A percentile compares a stretch with the other conserved stretches of the same genome.
phyloP scores from a whole-genome alignment of 441 rosid genomes.

The Biscutella auriculata region DNA sequence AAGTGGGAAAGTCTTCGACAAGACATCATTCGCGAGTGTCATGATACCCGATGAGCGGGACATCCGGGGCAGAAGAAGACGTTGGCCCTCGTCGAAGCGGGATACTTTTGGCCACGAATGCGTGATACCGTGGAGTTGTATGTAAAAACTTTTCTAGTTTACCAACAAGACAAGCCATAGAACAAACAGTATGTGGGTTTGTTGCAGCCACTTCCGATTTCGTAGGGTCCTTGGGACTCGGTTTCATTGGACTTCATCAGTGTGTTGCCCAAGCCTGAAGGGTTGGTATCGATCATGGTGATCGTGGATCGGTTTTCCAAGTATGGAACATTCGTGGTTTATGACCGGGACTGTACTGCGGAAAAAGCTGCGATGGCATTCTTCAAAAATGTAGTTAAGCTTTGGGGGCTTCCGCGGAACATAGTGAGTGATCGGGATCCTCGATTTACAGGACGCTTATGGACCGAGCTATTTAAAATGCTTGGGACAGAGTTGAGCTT shows the following conservation, averaged over 20 bases:
- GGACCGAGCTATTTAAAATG: not conserved
- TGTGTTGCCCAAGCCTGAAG: no score
- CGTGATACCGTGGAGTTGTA: not conserved
- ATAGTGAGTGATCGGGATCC: not conserved
- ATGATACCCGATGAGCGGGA: not conserved
- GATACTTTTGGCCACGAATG: not conserved
- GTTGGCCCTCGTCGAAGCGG: not conserved
- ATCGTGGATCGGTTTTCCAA: no score
- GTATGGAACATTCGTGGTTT: not conserved
- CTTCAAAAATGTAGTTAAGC: not conserved
- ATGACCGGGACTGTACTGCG: not conserved
- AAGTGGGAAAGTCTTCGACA: not conserved
- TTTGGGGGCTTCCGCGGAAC: not conserved
- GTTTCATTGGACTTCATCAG: no score
- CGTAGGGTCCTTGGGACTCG: not conserved
- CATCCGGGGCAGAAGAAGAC: not conserved
- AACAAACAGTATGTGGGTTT: not conserved
- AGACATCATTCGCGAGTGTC: not conserved
- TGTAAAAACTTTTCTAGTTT: not conserved
- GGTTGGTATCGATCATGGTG: no score
- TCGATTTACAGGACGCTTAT: not conserved
- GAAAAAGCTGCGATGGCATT: not conserved
- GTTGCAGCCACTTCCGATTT: not conserved
- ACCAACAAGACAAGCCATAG: not conserved
- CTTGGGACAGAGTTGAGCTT: not conserved